Percentiles rank a stretch among this genome's conserved stretches.
These are phyloP conservation scores for Porodaedalea pini DNA, from an alignment of 1,284 basidiomycete genomes.

Conservation along the genomic window DNA sequence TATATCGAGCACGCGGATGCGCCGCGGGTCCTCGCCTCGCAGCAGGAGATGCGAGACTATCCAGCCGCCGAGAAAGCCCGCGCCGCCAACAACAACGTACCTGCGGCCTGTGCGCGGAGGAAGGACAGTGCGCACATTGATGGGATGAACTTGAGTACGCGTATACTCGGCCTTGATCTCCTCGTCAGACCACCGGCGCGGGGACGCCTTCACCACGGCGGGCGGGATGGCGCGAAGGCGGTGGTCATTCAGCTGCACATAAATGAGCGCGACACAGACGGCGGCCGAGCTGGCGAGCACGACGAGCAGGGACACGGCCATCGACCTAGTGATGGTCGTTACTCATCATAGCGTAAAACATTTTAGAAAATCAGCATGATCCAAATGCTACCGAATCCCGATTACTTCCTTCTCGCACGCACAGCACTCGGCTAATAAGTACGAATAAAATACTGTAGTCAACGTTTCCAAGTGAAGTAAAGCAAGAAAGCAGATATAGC, in stretches of 20 bases:
- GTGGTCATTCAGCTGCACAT: constrained; percentile 48
- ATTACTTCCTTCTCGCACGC: too few species aligned
- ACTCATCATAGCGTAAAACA: too few species aligned
- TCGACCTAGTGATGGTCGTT: not conserved
- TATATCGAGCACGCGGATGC: constrained; percentile 67
- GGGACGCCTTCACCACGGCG: constrained; percentile 42
- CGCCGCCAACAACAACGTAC: constrained; percentile 50
- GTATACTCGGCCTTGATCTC: constrained; percentile 16
- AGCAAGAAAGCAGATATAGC: too few species aligned
- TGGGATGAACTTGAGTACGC: constrained; percentile 21
- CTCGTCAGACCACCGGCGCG: constrained; percentile 41
- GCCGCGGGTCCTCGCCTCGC: constrained; percentile 62
- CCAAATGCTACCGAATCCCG: too few species aligned
- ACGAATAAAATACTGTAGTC: too few species aligned
- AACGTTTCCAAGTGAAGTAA: too few species aligned
- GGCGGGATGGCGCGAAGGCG: constrained; percentile 45
- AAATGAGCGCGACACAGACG: constrained; percentile 33
- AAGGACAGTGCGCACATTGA: constrained; percentile 32
- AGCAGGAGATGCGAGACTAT: constrained; percentile 61
- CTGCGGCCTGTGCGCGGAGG: constrained; percentile 52
- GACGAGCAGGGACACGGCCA: not conserved
- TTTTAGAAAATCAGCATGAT: too few species aligned
- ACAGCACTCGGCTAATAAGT: too few species aligned
- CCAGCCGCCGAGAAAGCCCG: constrained; percentile 74
- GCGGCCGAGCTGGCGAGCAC: constrained; percentile 1